Conservation (phyloP, 1,139 yeast genomes). For the Protomyces gravidus region DNA sequence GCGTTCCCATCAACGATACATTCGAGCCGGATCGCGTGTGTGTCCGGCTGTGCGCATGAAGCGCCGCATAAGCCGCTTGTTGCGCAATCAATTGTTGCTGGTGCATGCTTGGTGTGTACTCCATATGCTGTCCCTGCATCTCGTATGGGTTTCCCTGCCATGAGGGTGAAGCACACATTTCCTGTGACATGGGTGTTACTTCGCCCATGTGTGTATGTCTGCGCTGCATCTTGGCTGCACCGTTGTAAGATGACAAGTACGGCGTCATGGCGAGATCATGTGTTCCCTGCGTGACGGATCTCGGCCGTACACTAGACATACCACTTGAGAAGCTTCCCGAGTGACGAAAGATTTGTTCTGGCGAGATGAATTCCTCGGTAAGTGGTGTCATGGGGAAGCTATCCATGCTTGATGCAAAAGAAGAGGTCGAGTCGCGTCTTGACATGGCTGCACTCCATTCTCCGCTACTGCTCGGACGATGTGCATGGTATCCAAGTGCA, state of each 20-base stretch:
- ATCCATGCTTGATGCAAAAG: slow-evolving; percentile 25
- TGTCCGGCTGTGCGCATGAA: neutral
- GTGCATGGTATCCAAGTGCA: neutral
- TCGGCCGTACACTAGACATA: slow-evolving; percentile 1
- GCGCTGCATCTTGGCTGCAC: slow-evolving; percentile 22
- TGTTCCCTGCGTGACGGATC: slow-evolving; percentile 23
- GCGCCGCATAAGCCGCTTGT: neutral
- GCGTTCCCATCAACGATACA: neutral
- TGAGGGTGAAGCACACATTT: neutral
- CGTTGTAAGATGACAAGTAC: slow-evolving; percentile 8
- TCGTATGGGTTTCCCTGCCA: neutral
- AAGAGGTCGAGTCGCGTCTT: slow-evolving; percentile 23
- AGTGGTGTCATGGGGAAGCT: slow-evolving; percentile 28
- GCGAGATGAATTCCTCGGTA: slow-evolving; percentile 16
- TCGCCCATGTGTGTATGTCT: slow-evolving; percentile 24
- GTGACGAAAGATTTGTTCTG: slow-evolving; percentile 17
- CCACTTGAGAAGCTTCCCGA: neutral
- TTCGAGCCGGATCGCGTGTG: neutral
- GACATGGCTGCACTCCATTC: slow-evolving; percentile 21
- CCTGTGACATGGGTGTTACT: neutral
- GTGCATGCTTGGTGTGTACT: neutral
- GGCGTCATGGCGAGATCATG: slow-evolving; percentile 12
- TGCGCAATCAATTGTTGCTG: neutral
- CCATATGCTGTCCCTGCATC: neutral
- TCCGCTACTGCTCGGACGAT: neutral